Evolutionary conservation across 164 flowering plant genomes (phyloP), one percentile per base, ranked within the genome.

Genomic region (Stephania japonica): DNA sequence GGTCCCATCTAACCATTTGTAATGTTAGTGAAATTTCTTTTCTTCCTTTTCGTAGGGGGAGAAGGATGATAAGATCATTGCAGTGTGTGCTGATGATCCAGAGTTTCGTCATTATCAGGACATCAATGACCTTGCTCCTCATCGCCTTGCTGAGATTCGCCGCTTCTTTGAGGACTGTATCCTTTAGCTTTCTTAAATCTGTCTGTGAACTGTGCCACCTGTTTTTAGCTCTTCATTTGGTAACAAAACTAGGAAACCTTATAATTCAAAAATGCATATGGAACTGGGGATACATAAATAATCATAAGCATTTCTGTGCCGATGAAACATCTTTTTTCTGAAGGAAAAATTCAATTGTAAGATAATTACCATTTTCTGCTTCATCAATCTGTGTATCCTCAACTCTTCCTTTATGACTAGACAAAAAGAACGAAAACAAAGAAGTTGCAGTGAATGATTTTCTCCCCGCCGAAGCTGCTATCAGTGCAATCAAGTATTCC

Each of bases 371-470:
- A 69, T 41, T 53, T 10, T 53, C 18, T 53, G 11, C 18, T 7
- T 53, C 18, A 53, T 53, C 18, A 53, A 10, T 65, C 21, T 70
- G 25, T 73, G 32, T 70, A 24, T 67, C 84, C 84, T 84, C 86
- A 32, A 79, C 81, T 81, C 41, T 6, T 43, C n/a, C 19, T 53
- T 65, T 77, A 76, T 59, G 25, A 76, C 50, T 32, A 80, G 98
- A 93, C 79, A 91, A 93, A 74, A 94, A 93, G 91, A 94, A 94
- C 27, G 97, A 94, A 88, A 91, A 94, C 87, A 94, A 91, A 83
- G 75, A 77, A 72, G 97, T 91, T 72, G 86, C 81, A 47, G 97
- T 94, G 66, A 87, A 94, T 24, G 97, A 94, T 80, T 94, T 91
- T 65, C 84, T 94, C 75, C 98, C 96, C 61, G 84, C 93, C 32